Evolutionary conservation across 257 asterid genomes (phyloP).

Genomic region (Jaltomata sinuosa): DNA sequence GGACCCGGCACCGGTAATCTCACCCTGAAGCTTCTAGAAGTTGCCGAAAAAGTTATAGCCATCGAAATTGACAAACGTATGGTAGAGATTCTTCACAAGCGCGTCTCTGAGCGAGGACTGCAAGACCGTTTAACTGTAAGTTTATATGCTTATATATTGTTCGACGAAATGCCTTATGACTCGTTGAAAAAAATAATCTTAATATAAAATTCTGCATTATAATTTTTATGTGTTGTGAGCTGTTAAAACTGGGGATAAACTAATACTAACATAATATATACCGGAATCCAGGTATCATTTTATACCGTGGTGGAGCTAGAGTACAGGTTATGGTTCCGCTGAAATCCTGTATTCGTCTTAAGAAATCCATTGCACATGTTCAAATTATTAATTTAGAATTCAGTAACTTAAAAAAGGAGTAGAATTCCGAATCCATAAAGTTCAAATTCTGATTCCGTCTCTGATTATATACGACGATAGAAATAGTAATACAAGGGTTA

Average conservation of each 20-base stretch:
- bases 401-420: neutral
- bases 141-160: constrained; percentile 9
- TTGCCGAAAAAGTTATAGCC: constrained; percentile 60
- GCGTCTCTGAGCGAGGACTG: constrained; percentile 50
- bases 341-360: neutral
- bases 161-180: constrained; percentile 30
- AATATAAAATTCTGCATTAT: neutral
- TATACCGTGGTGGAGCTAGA: neutral
- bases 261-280: neutral
- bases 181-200: neutral
- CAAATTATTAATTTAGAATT: neutral
- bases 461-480: neutral
- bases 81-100: constrained; percentile 56
- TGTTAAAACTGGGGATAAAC: neutral
- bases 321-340: neutral
- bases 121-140: constrained; percentile 55
- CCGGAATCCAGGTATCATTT: neutral
- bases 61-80: constrained; percentile 79
- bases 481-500: neutral
- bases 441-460: neutral
- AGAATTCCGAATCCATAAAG: neutral
- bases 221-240: neutral
- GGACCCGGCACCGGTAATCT: constrained; percentile 98
- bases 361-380: neutral
- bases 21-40: constrained; percentile 76